A percentile compares a stretch with the other conserved stretches of the same genome.
Evolutionary conservation across 148 eudicot species (phyloP).

Genomic region (Fallopia convolvulus): DNA sequence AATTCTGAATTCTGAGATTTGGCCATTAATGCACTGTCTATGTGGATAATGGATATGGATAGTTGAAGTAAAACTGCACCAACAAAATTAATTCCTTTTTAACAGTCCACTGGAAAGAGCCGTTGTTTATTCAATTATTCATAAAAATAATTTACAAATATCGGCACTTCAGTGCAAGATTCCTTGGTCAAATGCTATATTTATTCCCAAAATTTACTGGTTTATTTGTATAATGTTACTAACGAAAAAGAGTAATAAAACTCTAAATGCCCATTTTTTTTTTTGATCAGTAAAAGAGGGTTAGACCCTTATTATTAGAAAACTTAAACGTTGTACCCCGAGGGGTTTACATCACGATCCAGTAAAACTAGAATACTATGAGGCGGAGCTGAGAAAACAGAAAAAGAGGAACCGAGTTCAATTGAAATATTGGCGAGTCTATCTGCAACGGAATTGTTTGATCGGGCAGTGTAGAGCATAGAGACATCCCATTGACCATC

Average conservation of each 20-base stretch:
- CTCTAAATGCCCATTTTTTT: background rate
- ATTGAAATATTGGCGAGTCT: too few relatives aligned
- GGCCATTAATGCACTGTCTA: background rate
- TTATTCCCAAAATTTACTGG: background rate
- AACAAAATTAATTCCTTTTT: background rate
- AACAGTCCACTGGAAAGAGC: background rate
- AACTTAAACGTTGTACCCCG: too few relatives aligned
- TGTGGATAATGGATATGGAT: background rate
- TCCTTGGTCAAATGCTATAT: background rate
- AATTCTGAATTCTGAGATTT: constrained; percentile 5
- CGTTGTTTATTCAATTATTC: constrained; percentile 8
- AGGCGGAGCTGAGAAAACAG: too few relatives aligned
- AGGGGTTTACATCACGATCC: too few relatives aligned
- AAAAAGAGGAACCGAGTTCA: too few relatives aligned
- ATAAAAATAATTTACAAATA: background rate
- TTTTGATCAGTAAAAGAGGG: too few relatives aligned
- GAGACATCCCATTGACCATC: too few relatives aligned
- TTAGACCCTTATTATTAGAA: too few relatives aligned
- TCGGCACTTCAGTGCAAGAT: constrained; percentile 1
- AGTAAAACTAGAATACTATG: too few relatives aligned
- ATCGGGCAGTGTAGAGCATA: too few relatives aligned
- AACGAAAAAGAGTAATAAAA: background rate
- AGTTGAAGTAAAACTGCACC: background rate
- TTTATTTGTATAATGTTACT: background rate
- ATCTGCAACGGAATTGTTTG: too few relatives aligned